Conservation (phyloP, 192 early-diverging fungal species). For the Obelidium mucronatum region DNA sequence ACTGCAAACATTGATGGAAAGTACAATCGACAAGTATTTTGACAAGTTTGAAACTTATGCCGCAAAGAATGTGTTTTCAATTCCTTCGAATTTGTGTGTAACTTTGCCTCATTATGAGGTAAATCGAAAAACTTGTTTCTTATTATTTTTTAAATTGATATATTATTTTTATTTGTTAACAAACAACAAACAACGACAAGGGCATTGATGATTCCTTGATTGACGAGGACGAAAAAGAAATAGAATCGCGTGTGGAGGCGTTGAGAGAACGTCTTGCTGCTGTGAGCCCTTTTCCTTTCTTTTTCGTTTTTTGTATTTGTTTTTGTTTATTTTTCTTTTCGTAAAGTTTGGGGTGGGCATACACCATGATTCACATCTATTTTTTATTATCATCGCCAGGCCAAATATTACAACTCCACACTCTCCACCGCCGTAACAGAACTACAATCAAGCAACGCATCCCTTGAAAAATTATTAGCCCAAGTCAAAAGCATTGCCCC, state of each 20-base stretch:
- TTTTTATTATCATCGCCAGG: neutral
- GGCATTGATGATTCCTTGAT: constrained; percentile 9
- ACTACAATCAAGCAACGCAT: neutral
- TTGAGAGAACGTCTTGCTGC: constrained; percentile 12
- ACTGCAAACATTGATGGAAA: constrained; percentile 79
- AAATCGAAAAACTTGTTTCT: no score
- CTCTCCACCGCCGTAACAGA: neutral
- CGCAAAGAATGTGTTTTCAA: constrained; percentile 75
- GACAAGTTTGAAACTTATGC: constrained; percentile 84
- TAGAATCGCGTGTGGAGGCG: constrained; percentile 39
- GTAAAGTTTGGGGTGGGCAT: no score
- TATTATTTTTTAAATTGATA: no score
- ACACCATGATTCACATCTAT: neutral
- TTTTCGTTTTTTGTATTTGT: neutral
- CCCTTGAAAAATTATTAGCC: constrained; percentile 25
- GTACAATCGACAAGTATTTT: constrained; percentile 82
- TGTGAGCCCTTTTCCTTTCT: constrained; percentile 1
- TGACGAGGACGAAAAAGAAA: constrained; percentile 25
- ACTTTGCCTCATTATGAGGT: no score
- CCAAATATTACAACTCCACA: neutral
- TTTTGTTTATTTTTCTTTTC: no score
- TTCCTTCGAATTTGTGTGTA: constrained; percentile 65
- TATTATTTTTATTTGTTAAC: no score
- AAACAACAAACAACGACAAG: constrained; percentile 16
- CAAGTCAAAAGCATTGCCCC: no score